These are phyloP conservation scores for Calonectria pauciramosa DNA, from an alignment of 2,329 filamentous ascomycete species.

Conservation along the genomic window DNA sequence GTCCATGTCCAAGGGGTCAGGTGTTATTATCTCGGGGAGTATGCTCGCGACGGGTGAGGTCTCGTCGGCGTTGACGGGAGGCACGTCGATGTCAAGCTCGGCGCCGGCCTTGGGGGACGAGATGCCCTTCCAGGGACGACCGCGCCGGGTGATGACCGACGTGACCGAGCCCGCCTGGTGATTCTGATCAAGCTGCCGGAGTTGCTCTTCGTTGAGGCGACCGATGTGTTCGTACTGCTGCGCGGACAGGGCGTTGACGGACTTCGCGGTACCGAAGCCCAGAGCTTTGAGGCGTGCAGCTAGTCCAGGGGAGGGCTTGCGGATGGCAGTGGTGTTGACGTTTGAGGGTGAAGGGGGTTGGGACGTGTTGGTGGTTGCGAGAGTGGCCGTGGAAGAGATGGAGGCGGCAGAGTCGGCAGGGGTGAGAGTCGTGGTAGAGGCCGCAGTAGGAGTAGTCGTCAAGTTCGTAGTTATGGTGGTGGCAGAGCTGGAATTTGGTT, in stretches of 20 bases:
- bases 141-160: constrained; percentile 72
- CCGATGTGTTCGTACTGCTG: constrained; percentile 67
- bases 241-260: constrained; percentile 46
- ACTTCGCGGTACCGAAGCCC: constrained; percentile 66
- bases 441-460: constrained; percentile 32
- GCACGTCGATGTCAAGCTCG: constrained; percentile 39
- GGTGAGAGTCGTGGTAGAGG: constrained; percentile 33
- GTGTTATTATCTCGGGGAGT: constrained; percentile 66
- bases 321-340: constrained; percentile 51
- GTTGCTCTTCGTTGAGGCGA: constrained; percentile 78
- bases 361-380: constrained; percentile 40
- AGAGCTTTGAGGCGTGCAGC: constrained; percentile 76
- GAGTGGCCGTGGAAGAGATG: constrained; percentile 37
- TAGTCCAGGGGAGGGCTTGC: constrained; percentile 75
- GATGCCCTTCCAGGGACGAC: constrained; percentile 80
- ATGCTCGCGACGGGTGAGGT: constrained; percentile 46
- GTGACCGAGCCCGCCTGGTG: constrained; percentile 69
- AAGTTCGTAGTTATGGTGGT: constrained; percentile 33
- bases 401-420: constrained; percentile 37
- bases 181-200: constrained; percentile 77
- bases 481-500: constrained; percentile 41
- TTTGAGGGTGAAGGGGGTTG: constrained; percentile 43
- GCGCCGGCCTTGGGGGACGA: constrained; percentile 44
- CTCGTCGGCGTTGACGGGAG: constrained; percentile 48
- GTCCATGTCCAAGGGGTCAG: constrained; percentile 73